Evolutionary conservation across 23 red algal species (phyloP), one percentile per base, ranked within the genome.

Genomic region (Chondrus crispus): DNA sequence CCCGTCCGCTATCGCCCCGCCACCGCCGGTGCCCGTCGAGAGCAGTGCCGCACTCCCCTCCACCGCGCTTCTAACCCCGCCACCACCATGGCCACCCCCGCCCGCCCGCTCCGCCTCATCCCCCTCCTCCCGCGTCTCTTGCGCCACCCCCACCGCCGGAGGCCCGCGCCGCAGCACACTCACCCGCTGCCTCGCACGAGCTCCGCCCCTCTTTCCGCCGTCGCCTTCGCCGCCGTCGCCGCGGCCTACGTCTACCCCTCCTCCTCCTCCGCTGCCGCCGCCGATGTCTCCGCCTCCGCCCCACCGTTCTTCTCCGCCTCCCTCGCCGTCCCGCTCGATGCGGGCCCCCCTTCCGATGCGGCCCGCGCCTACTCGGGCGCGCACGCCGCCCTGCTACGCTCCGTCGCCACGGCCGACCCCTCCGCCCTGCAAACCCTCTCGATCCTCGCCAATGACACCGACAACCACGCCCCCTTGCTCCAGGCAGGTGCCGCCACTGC

Each of bases 401-500:
- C 71, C 38, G 71, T 47, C 10, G 33, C 71, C 38, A 41, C 37
- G 10, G 71, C 37, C 26, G 89, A 92, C 43, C 50, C 79, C 45
- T 44, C 45, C 53, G 76, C 89, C 39, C 47, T 92, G 38, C 76
- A 82, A 35, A 70, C 89, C 30, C 89, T 92, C 19, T 46, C 79
- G 37, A 71, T 75, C 10, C 41, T 92, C 5, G 76, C 68, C 32
- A 75, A 71, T 68, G 76, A 82, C 35, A 38, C 76, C 35, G 54
- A 74, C 75, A 92, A 92, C 50, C 89, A 92, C 49, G 28, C 89
- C 38, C 30, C 75, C 12, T 77, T 92, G 43, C 36, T 92, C 20
- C 38, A 66, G 37, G 62, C 76, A 45, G 64, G 74, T 14, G 89
- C 68, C 44, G 79, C 84, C 43, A 5, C 62, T 40, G 89, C 89